A percentile compares a stretch with the other conserved stretches of the same genome.
These are phyloP conservation scores for Botrytis tulipae DNA, from an alignment of 2,329 filamentous ascomycete species.

Conservation along the genomic window DNA sequence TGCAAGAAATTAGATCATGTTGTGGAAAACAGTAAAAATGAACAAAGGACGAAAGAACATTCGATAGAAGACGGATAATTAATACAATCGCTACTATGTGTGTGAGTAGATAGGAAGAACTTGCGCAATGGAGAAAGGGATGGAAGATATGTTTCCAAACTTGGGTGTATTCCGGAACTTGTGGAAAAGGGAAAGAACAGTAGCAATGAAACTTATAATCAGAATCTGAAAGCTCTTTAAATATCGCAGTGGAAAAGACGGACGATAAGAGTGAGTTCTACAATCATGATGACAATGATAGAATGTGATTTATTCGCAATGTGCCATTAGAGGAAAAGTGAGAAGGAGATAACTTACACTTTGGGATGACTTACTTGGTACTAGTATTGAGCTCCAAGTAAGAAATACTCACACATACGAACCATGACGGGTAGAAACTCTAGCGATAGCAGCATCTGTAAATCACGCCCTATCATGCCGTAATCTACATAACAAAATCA, in stretches of 20 bases:
- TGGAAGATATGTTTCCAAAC: not conserved
- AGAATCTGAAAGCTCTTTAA: not conserved
- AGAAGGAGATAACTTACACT: not conserved
- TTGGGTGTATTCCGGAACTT: not conserved
- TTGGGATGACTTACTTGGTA: fast-evolving
- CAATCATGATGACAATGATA: not conserved
- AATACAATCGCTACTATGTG: not conserved
- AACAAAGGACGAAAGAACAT: not conserved
- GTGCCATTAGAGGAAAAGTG: not conserved
- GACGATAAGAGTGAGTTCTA: not conserved
- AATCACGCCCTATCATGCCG: not conserved
- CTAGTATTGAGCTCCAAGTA: too few relatives aligned
- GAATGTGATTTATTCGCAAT: not conserved
- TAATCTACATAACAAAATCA: too few relatives aligned
- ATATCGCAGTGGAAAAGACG: not conserved
- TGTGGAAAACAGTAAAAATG: not conserved
- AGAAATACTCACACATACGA: fast-evolving
- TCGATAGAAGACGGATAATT: not conserved
- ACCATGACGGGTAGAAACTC: not conserved
- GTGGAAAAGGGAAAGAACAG: not conserved
- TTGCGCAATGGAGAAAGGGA: not conserved
- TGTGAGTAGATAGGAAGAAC: not conserved
- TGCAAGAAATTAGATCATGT: too few relatives aligned
- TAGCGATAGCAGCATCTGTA: not conserved
- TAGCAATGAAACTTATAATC: not conserved